These are phyloP conservation scores for Phytophthora agathidicida DNA, from an alignment of 352 stramenopile species.

Conservation along the genomic window DNA sequence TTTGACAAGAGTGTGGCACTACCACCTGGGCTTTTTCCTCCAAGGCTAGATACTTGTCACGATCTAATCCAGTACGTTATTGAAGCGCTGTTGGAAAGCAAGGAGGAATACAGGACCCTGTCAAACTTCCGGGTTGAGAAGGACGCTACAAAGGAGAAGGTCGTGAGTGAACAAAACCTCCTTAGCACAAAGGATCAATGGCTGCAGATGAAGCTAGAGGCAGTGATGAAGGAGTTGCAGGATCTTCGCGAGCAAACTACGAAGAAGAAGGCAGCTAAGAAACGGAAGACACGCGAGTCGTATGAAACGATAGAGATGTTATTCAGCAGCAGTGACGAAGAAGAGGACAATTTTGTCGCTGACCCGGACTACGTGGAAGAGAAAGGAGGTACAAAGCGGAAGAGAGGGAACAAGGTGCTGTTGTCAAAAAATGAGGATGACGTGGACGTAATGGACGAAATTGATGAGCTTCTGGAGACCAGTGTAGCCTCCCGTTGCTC, in stretches of 20 bases:
- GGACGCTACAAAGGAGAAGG: conserved; percentile 8
- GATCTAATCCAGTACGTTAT: conserved; percentile 59
- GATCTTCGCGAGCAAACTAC: conserved; percentile 25
- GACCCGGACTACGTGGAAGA: conserved; percentile 79
- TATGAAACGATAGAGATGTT: conserved; percentile 55
- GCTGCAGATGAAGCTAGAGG: conserved; percentile 26
- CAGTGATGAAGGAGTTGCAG: conserved; percentile 28
- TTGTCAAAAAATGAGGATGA: conserved; percentile 16
- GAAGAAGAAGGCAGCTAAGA: conserved; percentile 46
- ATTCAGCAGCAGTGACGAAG: conserved; percentile 62
- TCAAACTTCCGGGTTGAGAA: conserved; percentile 4
- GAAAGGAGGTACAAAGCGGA: conserved; percentile 22
- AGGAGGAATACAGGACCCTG: conserved; percentile 40
- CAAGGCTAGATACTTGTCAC: conserved; percentile 47
- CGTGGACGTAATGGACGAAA: conserved; percentile 55
- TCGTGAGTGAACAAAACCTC: conserved; percentile 25
- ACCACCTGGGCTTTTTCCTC: conserved; percentile 49
- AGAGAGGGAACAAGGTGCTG: neutral
- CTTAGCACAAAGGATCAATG: too few species aligned
- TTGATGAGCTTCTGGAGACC: conserved; percentile 56
- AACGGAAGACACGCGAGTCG: conserved; percentile 39
- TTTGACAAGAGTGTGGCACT: conserved; percentile 57
- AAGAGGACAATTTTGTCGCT: conserved; percentile 54
- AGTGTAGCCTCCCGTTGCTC: conserved; percentile 49
- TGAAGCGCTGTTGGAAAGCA: conserved; percentile 47